Evolutionary conservation across 2,329 filamentous ascomycete species (phyloP).

Genomic region (Emmonsiellopsis sp.): DNA sequence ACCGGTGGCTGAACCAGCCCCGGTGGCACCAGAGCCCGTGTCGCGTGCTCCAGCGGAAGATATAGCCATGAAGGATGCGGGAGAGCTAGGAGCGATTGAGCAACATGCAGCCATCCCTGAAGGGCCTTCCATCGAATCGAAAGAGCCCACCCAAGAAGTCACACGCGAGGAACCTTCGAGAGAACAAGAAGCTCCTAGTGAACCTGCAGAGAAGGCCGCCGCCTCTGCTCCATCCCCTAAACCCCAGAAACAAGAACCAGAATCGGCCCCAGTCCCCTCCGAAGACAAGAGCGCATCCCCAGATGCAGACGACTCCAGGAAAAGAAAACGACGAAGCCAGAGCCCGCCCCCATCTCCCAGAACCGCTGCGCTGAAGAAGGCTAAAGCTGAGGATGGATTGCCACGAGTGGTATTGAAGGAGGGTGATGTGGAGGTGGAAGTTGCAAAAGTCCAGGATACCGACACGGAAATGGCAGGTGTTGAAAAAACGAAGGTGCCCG

Average conservation of each 20-base stretch:
- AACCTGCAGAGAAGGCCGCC: background rate
- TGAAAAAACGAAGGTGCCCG: conserved; percentile 3
- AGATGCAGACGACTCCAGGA: conserved; percentile 47
- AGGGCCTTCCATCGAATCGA: background rate
- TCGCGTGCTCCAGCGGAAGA: background rate
- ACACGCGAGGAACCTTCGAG: background rate
- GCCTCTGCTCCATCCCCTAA: conserved; percentile 5
- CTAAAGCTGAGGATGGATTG: conserved; percentile 32
- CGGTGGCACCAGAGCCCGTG: background rate
- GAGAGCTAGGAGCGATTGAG: background rate
- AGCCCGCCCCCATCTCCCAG: conserved; percentile 50
- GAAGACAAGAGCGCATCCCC: conserved; percentile 18
- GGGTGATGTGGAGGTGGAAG: conserved; percentile 10
- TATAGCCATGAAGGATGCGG: background rate
- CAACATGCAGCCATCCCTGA: background rate
- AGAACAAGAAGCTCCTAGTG: conserved; percentile 4
- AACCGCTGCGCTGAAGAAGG: conserved; percentile 47
- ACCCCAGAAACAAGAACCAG: conserved; percentile 16
- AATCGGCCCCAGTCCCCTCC: conserved; percentile 12
- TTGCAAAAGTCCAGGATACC: background rate
- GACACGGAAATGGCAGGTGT: background rate
- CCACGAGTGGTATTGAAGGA: conserved; percentile 23
- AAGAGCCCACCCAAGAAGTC: background rate
- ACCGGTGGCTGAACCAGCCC: background rate
- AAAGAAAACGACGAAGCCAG: conserved; percentile 57